A percentile compares a stretch with the other conserved stretches of the same genome.
Evolutionary conservation across 495 filamentous ascomycete genomes (phyloP).

Genomic region (Aspergillus bridgeri): DNA sequence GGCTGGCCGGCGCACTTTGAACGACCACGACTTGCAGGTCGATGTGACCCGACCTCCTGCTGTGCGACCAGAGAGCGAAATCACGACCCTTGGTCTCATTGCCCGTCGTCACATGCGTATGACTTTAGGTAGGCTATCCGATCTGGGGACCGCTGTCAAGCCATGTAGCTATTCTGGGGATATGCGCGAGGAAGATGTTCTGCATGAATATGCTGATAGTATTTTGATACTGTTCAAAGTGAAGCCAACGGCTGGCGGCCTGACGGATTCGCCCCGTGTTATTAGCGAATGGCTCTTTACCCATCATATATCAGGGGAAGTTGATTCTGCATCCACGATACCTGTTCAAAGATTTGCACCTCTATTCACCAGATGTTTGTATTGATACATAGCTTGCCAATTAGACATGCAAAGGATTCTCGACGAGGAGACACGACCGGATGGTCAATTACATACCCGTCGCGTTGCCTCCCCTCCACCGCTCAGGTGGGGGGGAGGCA

Average conservation of each 20-base stretch:
- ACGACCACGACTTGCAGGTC: conserved; percentile 33
- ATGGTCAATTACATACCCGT: conserved; percentile 25
- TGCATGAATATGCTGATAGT: conserved; percentile 24
- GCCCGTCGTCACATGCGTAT: conserved; percentile 29
- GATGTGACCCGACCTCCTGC: conserved; percentile 23
- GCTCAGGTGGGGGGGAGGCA: too few species aligned
- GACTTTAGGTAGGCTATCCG: conserved; percentile 30
- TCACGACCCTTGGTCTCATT: conserved; percentile 28
- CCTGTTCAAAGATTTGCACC: conserved; percentile 19
- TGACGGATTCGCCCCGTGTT: conserved; percentile 37
- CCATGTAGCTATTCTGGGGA: conserved; percentile 32
- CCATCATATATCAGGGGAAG: conserved; percentile 30
- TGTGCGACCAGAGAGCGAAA: conserved; percentile 28
- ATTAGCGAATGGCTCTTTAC: conserved; percentile 35
- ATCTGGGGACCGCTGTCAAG: conserved; percentile 25
- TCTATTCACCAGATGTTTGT: conserved; percentile 22
- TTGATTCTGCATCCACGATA: conserved; percentile 37
- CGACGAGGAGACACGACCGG: conserved; percentile 26
- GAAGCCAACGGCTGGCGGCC: conserved; percentile 29
- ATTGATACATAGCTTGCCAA: conserved; percentile 21
- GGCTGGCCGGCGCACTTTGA: conserved; percentile 27
- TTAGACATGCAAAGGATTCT: conserved; percentile 21
- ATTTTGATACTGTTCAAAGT: conserved; percentile 30
- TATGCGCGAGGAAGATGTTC: conserved; percentile 29
- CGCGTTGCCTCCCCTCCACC: too few species aligned